These are phyloP conservation scores for Candida ipomoeae DNA, from an alignment of 805 yeast genomes.

Conservation along the genomic window DNA sequence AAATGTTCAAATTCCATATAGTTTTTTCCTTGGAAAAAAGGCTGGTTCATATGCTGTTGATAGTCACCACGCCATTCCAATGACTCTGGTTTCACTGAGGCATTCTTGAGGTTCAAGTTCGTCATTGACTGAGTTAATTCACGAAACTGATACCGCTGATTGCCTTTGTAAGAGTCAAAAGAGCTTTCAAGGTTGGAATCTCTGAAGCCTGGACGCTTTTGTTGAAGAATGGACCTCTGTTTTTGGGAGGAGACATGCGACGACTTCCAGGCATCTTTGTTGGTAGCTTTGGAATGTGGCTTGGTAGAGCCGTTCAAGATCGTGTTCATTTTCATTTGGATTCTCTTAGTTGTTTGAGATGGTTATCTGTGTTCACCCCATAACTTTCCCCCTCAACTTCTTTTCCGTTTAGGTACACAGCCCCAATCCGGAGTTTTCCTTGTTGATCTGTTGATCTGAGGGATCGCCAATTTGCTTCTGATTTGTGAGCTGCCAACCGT, in stretches of 20 bases:
- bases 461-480: too few relatives aligned
- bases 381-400: too few relatives aligned
- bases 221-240: neutral
- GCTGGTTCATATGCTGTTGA: neutral
- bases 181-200: neutral
- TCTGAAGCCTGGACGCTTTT: neutral
- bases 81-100: neutral
- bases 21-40: neutral
- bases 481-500: too few relatives aligned
- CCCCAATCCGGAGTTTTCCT: too few relatives aligned
- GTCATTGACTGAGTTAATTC: slow-evolving; percentile 1
- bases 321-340: slow-evolving; percentile 49
- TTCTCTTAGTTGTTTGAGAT: too few relatives aligned
- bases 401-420: too few relatives aligned
- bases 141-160: neutral
- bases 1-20: neutral
- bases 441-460: too few relatives aligned
- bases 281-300: neutral
- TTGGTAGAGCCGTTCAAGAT: slow-evolving; percentile 30
- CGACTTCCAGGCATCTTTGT: neutral
- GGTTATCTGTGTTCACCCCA: too few relatives aligned
- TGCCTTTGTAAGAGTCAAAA: neutral
- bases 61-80: neutral
- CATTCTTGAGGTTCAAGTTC: neutral
- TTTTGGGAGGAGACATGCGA: neutral